Conservation (phyloP, 257 asterid genomes). For the Misopates orontium region DNA sequence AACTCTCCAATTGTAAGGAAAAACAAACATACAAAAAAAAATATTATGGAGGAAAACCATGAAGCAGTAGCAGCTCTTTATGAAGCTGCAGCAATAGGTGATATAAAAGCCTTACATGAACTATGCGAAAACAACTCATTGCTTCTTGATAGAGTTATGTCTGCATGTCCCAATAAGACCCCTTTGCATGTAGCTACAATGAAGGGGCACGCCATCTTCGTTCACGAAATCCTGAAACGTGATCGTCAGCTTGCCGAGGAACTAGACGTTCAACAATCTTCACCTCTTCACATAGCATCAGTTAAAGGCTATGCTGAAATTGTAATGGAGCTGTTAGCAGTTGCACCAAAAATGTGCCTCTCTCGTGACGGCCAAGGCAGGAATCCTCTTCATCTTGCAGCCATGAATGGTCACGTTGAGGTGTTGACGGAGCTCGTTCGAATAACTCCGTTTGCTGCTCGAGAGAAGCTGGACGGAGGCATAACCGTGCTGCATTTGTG, state of each 20-base stretch:
- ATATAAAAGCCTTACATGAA: conserved; percentile 4
- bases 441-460: conserved; percentile 25
- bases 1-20: no score
- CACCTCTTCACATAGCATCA: conserved; percentile 44
- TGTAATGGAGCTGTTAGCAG: conserved; percentile 21
- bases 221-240: conserved; percentile 19
- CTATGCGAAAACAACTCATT: conserved; percentile 31
- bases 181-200: conserved; percentile 39
- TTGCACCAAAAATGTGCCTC: conserved; percentile 26
- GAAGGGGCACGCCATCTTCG: conserved; percentile 34
- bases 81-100: conserved; percentile 38
- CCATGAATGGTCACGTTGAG: conserved; percentile 35
- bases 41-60: no score
- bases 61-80: conserved; percentile 15
- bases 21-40: no score
- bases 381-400: conserved; percentile 47
- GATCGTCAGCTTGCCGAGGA: conserved; percentile 28
- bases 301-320: conserved; percentile 32
- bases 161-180: conserved; percentile 27
- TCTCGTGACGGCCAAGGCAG: conserved; percentile 32
- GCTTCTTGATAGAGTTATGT: conserved; percentile 33
- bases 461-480: conserved; percentile 18
- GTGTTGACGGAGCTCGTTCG: conserved; percentile 27
- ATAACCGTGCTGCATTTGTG: conserved; percentile 39
- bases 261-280: conserved; percentile 24